Conservation (phyloP, 441 rosid genomes). For the Arabidopsis lyrata region DNA sequence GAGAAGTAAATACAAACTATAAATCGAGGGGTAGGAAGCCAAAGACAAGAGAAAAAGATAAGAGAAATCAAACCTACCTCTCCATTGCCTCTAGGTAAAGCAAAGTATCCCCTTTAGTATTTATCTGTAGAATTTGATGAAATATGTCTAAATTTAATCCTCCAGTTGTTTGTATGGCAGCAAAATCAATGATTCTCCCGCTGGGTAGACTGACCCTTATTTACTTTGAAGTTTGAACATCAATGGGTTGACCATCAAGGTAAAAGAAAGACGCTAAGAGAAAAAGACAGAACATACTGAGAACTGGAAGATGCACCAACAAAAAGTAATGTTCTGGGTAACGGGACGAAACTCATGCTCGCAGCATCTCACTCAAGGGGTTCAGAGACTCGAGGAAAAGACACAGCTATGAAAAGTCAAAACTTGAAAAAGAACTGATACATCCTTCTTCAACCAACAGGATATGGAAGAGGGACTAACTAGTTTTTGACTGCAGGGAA, state of each 20-base stretch:
- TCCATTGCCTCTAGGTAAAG: conserved; percentile 67
- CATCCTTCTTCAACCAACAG: conserved; percentile 46
- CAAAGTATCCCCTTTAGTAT: conserved; percentile 62
- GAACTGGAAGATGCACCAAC: conserved; percentile 46
- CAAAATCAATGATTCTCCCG: conserved; percentile 48
- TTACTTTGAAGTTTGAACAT: conserved; percentile 50
- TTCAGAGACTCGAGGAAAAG: conserved; percentile 46
- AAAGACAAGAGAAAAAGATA: conserved; percentile 1
- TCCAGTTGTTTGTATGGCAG: conserved; percentile 46
- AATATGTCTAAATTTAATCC: conserved; percentile 51
- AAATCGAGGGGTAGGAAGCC: not conserved
- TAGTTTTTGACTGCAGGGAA: conserved; percentile 46
- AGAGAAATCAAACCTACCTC: conserved; percentile 58
- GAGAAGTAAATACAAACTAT: conserved; percentile 15
- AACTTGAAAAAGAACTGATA: conserved; percentile 44
- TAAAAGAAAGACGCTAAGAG: conserved; percentile 40
- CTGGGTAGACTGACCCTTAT: conserved; percentile 62
- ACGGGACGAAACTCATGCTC: conserved; percentile 49
- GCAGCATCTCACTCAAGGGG: conserved; percentile 51
- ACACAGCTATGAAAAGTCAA: conserved; percentile 51
- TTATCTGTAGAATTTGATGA: conserved; percentile 44
- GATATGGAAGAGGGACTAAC: conserved; percentile 41
- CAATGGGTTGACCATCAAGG: conserved; percentile 49
- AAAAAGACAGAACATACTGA: conserved; percentile 31
- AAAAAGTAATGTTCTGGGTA: conserved; percentile 33